Percentiles rank a stretch among this genome's conserved stretches.
phyloP scores from a whole-genome alignment of 306 rosid species.

The Inga laurina region DNA sequence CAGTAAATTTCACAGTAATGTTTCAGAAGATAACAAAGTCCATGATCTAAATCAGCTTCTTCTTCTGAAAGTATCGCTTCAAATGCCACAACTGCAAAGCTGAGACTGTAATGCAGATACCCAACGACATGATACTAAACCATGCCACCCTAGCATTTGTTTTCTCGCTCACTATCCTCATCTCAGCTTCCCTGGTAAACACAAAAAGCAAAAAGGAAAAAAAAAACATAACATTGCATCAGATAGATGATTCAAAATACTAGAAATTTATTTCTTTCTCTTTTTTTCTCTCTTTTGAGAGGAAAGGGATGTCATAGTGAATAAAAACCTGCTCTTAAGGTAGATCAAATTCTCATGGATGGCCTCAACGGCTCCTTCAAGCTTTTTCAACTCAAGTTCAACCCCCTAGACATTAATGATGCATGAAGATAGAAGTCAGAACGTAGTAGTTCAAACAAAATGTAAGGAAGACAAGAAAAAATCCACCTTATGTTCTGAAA shows the following conservation, averaged over 20 bases:
- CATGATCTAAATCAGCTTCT: constrained; percentile 73
- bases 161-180: constrained; percentile 80
- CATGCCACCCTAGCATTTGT: constrained; percentile 82
- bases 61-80: constrained; percentile 91
- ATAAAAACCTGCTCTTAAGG: constrained; percentile 71
- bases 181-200: constrained; percentile 70
- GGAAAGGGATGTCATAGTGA: neutral
- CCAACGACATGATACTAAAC: constrained; percentile 77
- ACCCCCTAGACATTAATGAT: constrained; percentile 60
- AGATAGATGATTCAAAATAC: neutral
- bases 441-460: constrained; percentile 2
- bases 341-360: constrained; percentile 82
- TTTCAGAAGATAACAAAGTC: neutral
- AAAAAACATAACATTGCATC: neutral
- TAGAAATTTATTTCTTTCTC: neutral
- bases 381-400: constrained; percentile 88
- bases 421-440: constrained; percentile 17
- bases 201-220: neutral
- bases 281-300: neutral
- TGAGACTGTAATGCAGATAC: constrained; percentile 76
- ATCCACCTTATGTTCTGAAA: neutral
- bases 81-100: constrained; percentile 74
- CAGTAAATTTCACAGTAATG: constrained; percentile 20
- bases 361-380: constrained; percentile 90
- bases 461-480: neutral